These are phyloP conservation scores for Potentilla sterilis DNA, from an alignment of 306 rosid species.

Conservation along the genomic window DNA sequence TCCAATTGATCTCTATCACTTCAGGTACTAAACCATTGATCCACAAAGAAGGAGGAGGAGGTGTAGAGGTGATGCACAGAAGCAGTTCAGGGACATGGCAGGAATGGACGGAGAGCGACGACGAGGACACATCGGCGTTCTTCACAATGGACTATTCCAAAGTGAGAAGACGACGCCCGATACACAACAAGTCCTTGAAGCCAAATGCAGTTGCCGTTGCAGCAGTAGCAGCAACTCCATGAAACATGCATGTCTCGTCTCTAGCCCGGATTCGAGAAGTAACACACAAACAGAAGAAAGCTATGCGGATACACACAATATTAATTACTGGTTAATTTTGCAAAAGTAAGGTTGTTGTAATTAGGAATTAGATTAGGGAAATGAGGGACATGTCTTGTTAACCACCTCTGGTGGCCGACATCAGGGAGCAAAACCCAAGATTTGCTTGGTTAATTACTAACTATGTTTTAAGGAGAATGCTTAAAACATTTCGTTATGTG, in stretches of 20 bases:
- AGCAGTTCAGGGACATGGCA: slow-evolving; percentile 41
- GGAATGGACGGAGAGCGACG: slow-evolving; percentile 45
- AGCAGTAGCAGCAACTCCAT: slow-evolving; percentile 49
- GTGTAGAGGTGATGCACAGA: slow-evolving; percentile 28
- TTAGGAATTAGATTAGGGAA: slow-evolving; percentile 18
- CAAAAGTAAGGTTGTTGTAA: slow-evolving; percentile 20
- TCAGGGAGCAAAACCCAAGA: slow-evolving; percentile 36
- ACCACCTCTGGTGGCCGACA: slow-evolving; percentile 39
- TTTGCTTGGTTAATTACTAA: slow-evolving; percentile 22
- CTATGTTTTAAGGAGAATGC: slow-evolving; percentile 21
- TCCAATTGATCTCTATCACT: not conserved
- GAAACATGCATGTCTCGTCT: slow-evolving; percentile 31
- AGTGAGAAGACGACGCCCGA: slow-evolving; percentile 61
- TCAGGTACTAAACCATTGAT: slow-evolving; percentile 10
- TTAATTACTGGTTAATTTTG: slow-evolving; percentile 17
- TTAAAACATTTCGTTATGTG: slow-evolving; percentile 2
- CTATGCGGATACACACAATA: not conserved
- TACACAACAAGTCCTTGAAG: slow-evolving; percentile 60
- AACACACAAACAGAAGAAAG: not conserved
- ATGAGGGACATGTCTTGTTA: slow-evolving; percentile 30
- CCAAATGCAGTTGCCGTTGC: not conserved
- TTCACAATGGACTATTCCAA: slow-evolving; percentile 65
- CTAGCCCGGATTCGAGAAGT: not conserved
- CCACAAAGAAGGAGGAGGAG: slow-evolving; percentile 8
- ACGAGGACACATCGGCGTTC: slow-evolving; percentile 39